Evolutionary conservation across 192 early-diverging fungal genomes (phyloP).

Genomic region (Mortierella antarctica): DNA sequence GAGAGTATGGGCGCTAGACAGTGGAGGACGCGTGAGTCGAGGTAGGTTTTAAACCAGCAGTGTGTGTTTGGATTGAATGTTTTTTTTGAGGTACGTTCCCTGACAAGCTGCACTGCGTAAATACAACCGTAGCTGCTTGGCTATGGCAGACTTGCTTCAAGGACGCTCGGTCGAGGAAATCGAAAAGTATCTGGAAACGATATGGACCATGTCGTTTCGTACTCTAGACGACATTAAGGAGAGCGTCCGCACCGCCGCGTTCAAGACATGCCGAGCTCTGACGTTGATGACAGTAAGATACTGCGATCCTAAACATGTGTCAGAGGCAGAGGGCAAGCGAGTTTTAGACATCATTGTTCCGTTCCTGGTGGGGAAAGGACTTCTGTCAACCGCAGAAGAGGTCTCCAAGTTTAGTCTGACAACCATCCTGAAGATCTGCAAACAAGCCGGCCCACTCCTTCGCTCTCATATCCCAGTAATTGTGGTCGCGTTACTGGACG

Average conservation of each 20-base stretch:
- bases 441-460: constrained; percentile 78
- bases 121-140: constrained; percentile 61
- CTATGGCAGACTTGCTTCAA: constrained; percentile 79
- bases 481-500: constrained; percentile 83
- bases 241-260: constrained; percentile 85
- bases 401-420: constrained; percentile 85
- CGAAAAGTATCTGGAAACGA: constrained; percentile 77
- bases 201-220: constrained; percentile 94
- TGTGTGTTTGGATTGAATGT: background rate
- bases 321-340: constrained; percentile 69
- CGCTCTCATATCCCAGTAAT: constrained; percentile 79
- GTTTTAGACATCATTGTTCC: constrained; percentile 88
- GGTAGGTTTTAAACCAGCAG: constrained; percentile 36
- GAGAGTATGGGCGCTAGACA: constrained; percentile 79
- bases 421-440: constrained; percentile 86
- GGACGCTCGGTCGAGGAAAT: constrained; percentile 76
- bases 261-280: constrained; percentile 81
- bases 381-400: constrained; percentile 85
- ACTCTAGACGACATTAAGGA: constrained; percentile 95
- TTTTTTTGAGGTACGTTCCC: background rate
- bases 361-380: constrained; percentile 81
- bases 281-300: constrained; percentile 86
- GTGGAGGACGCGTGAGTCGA: constrained; percentile 91
- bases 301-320: constrained; percentile 78
- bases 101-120: too few species aligned